Conservation (phyloP, 495 filamentous ascomycete species). For the Trichoderma asperelloides region DNA sequence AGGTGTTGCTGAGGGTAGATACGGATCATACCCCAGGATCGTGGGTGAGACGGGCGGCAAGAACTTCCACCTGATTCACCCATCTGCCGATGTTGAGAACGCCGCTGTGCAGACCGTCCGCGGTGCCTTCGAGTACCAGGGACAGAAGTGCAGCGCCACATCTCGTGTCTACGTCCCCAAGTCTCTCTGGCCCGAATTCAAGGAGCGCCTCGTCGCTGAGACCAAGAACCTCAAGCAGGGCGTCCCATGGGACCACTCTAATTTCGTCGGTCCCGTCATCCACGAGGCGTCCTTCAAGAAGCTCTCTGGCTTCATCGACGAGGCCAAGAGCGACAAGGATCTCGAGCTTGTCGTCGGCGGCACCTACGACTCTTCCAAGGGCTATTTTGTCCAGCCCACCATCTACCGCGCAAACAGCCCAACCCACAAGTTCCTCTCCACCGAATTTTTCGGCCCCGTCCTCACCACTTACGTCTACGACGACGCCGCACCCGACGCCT, state of each 20-base stretch:
- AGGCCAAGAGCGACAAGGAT: conserved; percentile 53
- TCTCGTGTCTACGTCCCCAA: conserved; percentile 67
- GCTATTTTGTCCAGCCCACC: conserved; percentile 67
- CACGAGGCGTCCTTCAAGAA: conserved; percentile 63
- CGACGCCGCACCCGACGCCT: conserved; percentile 41
- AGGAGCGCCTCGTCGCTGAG: conserved; percentile 51
- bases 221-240: conserved; percentile 60
- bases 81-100: conserved; percentile 63
- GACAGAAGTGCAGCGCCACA: conserved; percentile 81
- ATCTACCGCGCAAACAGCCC: conserved; percentile 56
- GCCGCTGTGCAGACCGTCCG: conserved; percentile 75
- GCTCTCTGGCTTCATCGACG: conserved; percentile 57
- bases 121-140: conserved; percentile 83
- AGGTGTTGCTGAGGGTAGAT: conserved; percentile 58
- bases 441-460: conserved; percentile 73
- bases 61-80: conserved; percentile 82
- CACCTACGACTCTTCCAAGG: conserved; percentile 55
- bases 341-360: conserved; percentile 60
- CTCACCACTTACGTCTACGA: conserved; percentile 64
- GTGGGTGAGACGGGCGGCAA: conserved; percentile 86
- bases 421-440: conserved; percentile 54
- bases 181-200: conserved; percentile 61
- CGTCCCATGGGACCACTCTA: conserved; percentile 55
- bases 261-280: conserved; percentile 74
- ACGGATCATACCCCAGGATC: conserved; percentile 68